These are phyloP conservation scores for Leishmania guyanensis DNA, from an alignment of 208 protist species.

Conservation along the genomic window DNA sequence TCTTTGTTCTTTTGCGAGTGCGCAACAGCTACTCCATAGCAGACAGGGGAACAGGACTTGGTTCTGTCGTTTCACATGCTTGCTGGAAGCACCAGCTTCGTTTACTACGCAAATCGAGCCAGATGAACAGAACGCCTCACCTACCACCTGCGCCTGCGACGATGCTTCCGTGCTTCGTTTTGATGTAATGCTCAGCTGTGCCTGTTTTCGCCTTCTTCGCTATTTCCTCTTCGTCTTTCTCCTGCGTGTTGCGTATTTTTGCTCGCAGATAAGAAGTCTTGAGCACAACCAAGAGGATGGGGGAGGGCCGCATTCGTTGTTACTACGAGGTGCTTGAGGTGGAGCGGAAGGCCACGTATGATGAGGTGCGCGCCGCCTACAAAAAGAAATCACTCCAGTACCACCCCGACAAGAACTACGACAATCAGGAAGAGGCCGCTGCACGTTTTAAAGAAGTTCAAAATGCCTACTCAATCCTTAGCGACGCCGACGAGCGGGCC, in stretches of 20 bases:
- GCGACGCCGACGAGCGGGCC: slow-evolving; percentile 80
- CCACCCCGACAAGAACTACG: slow-evolving; percentile 92
- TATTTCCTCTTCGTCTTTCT: background rate
- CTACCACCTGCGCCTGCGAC: background rate
- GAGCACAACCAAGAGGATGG: slow-evolving; percentile 21
- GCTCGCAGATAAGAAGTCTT: background rate
- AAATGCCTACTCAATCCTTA: slow-evolving; percentile 90
- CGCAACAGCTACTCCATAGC: background rate
- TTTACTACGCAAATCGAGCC: background rate
- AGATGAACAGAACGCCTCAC: background rate
- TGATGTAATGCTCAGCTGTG: background rate
- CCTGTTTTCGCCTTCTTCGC: background rate
- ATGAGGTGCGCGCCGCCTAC: slow-evolving; percentile 88
- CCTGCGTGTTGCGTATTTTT: background rate
- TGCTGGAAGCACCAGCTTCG: background rate
- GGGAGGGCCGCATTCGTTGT: slow-evolving; percentile 58
- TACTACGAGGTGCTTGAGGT: slow-evolving; percentile 91
- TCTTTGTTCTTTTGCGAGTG: background rate
- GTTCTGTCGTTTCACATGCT: background rate
- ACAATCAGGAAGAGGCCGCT: slow-evolving; percentile 73
- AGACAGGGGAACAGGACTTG: background rate
- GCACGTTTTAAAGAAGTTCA: slow-evolving; percentile 87
- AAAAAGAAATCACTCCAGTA: slow-evolving; percentile 85
- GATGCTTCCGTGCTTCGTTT: background rate
- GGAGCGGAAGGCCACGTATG: slow-evolving; percentile 70